Base-by-base conservation (phyloP, 352 stramenopile species). In the Globisporangium orthogonon region DNA sequence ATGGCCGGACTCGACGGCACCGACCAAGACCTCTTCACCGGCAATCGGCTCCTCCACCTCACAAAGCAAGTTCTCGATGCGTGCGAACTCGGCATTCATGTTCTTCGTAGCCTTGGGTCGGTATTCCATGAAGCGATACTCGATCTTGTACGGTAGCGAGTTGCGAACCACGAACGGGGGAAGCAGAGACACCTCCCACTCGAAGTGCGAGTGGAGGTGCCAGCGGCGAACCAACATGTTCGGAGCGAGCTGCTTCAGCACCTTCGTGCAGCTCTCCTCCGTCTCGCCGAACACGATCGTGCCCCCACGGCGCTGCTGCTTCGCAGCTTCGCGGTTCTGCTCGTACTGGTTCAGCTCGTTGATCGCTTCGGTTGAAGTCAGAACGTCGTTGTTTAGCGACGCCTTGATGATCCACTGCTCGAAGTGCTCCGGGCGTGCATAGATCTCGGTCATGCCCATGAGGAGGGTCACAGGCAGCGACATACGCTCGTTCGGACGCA, bases 121-220 rank as follows among this genome's bases (percentile, higher is more conserved):
- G 70, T 95, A 95, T 56, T 95, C 85, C 3, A 92, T 66, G 58
- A 93, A 92, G 1, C 82, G 77, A 61, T 90, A 95, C 50, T 95
- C 83, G 49, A 95, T 68, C 50, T 81, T 73, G 62, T 95, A 95
- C 31, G 85, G 85, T 33, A 95, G 60, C 41, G 85, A 89, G 60
- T 95, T 95, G n/a, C 83, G 85, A 18, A 95, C 71, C 13, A 93
- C 79, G 54, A 95, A 91, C n/a, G 79, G 69, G 54, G 85, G 78
- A 11, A 92, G 39, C 13, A 95, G 57, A 5, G 78, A 80, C 4
- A 93, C 59, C 61, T 95, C 85, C 77, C 77, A 95, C 54, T 93
- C 81, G 39, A 93, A 83, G 56, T 89, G 72, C 4, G 78, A 79
- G n/a, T 71, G 78, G 17, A 91, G 51, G 56, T 87, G 68, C 83